These are phyloP conservation scores for Urtica urens DNA, from an alignment of 306 rosid species.

Conservation along the genomic window DNA sequence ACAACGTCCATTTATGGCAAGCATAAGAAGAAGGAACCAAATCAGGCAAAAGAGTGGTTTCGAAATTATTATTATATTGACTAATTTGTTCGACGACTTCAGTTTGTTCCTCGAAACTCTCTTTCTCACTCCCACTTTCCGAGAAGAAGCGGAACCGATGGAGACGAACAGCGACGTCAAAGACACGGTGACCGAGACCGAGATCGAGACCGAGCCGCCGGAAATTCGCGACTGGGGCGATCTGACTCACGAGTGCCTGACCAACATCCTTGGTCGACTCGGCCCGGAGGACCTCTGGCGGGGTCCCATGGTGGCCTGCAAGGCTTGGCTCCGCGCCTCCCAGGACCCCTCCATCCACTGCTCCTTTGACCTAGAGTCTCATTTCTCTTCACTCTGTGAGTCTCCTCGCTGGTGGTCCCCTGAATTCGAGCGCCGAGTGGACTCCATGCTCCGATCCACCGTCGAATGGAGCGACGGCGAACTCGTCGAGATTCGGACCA, in stretches of 20 bases:
- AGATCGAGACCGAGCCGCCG: slow-evolving; percentile 13
- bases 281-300: slow-evolving; percentile 57
- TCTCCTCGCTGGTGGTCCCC: slow-evolving; percentile 53
- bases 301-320: slow-evolving; percentile 62
- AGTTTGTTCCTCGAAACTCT: too few relatives aligned
- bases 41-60: too few relatives aligned
- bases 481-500: slow-evolving; percentile 45
- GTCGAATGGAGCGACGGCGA: slow-evolving; percentile 38
- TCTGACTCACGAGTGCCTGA: slow-evolving; percentile 64
- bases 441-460: slow-evolving; percentile 68
- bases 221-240: slow-evolving; percentile 46
- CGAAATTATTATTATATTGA: too few relatives aligned
- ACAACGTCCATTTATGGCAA: too few relatives aligned
- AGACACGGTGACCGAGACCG: too few relatives aligned
- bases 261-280: slow-evolving; percentile 64
- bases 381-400: slow-evolving; percentile 32
- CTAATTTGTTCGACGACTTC: too few relatives aligned
- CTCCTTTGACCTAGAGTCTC: slow-evolving; percentile 49
- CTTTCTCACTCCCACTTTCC: background rate
- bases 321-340: slow-evolving; percentile 59
- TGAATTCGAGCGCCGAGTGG: slow-evolving; percentile 49
- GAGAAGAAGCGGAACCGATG: slow-evolving; percentile 6
- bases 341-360: slow-evolving; percentile 55
- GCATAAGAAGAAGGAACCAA: too few relatives aligned
- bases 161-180: slow-evolving; percentile 13